Conservation (phyloP, 805 yeast species). For the Scheffersomyces amazonensis region DNA sequence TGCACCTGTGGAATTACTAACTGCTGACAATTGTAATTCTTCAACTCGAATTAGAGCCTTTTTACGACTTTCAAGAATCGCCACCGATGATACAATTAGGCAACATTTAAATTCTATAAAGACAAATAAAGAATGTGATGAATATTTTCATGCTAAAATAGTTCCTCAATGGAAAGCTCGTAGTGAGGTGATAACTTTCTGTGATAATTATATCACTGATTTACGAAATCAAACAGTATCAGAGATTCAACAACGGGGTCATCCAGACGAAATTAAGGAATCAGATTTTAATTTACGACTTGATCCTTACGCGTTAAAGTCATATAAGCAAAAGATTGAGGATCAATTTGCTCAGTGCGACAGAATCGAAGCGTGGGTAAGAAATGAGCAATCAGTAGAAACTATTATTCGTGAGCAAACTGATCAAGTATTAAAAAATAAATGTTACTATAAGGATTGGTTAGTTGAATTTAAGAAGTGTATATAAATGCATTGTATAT, state of each 20-base stretch:
- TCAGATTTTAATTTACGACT: constrained; percentile 25
- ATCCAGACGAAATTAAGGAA: background rate
- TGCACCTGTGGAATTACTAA: constrained; percentile 10
- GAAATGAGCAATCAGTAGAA: constrained; percentile 33
- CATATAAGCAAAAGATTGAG: constrained; percentile 17
- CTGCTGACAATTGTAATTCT: constrained; percentile 32
- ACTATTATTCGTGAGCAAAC: constrained; percentile 32
- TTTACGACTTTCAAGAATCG: constrained; percentile 34
- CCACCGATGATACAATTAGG: constrained; percentile 38
- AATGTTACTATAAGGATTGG: constrained; percentile 39
- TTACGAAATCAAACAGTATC: constrained; percentile 16
- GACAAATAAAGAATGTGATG: constrained; percentile 19
- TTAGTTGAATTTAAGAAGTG: constrained; percentile 18
- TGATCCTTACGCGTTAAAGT: constrained; percentile 37
- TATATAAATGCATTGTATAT: background rate
- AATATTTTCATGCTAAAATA: constrained; percentile 23
- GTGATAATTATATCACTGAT: constrained; percentile 22
- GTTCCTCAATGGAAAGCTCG: constrained; percentile 38
- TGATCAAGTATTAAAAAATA: constrained; percentile 27
- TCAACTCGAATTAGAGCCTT: constrained; percentile 35
- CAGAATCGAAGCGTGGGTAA: constrained; percentile 33
- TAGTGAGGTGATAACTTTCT: constrained; percentile 25
- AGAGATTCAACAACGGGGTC: constrained; percentile 1
- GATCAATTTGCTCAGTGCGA: constrained; percentile 23
- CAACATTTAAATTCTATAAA: constrained; percentile 35